Percentiles rank a stretch among this genome's conserved stretches.
These are phyloP conservation scores for Xylariaceae sp. DNA, from an alignment of 2,329 filamentous ascomycete genomes.

Conservation along the genomic window DNA sequence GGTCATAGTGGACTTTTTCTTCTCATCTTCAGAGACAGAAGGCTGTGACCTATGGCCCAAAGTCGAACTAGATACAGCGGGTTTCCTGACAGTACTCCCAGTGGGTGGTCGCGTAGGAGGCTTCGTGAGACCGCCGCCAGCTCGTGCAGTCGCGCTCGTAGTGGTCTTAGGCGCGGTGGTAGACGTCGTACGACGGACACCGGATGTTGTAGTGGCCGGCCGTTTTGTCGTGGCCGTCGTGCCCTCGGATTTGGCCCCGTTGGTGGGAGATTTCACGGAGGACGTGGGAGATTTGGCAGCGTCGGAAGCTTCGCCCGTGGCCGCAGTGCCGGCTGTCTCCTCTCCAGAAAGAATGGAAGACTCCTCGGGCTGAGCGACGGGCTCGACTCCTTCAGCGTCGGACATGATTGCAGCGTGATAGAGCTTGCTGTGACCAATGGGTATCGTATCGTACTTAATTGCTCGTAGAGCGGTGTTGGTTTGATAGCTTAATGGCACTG, in stretches of 20 bases:
- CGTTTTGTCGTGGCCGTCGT: constrained; percentile 32
- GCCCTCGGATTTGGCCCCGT: constrained; percentile 30
- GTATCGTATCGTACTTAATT: neutral
- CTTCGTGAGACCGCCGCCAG: constrained; percentile 40
- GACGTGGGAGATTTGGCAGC: constrained; percentile 27
- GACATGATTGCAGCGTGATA: constrained; percentile 34
- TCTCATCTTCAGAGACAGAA: constrained; percentile 47
- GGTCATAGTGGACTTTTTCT: constrained; percentile 37
- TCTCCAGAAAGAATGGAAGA: constrained; percentile 29
- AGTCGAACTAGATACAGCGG: constrained; percentile 31
- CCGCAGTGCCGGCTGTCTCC: constrained; percentile 28
- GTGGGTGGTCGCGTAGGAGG: constrained; percentile 44
- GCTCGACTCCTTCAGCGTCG: constrained; percentile 42
- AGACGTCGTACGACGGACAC: constrained; percentile 29
- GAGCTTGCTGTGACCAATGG: neutral
- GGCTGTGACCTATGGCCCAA: constrained; percentile 42
- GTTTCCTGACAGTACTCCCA: constrained; percentile 30
- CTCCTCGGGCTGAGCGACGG: constrained; percentile 38
- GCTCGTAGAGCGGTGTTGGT: constrained; percentile 4
- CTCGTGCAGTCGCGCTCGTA: constrained; percentile 27
- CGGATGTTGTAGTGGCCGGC: constrained; percentile 28
- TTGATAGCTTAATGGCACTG: constrained; percentile 8
- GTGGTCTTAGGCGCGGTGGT: constrained; percentile 22
- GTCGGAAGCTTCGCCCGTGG: constrained; percentile 16
- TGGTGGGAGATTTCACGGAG: constrained; percentile 22